Evolutionary conservation across 371 early-diverging fungal genomes (phyloP).

Genomic region (Chytridiales sp.): DNA sequence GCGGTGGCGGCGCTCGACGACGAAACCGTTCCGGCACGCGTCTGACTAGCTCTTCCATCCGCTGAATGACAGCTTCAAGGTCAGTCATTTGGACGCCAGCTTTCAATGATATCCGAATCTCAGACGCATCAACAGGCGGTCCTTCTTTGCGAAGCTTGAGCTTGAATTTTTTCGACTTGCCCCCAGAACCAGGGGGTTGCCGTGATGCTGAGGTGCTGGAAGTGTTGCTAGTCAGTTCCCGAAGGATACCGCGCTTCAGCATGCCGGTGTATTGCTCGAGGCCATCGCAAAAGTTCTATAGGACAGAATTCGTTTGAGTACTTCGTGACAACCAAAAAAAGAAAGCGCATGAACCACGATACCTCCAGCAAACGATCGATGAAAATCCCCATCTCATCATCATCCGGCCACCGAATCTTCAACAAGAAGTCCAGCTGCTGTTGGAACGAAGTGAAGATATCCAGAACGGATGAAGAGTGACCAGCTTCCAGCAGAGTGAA

Average conservation of each 20-base stretch:
- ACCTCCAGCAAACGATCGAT: constrained; percentile 25
- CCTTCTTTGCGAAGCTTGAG: constrained; percentile 29
- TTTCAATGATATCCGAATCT: constrained; percentile 27
- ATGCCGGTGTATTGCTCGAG: constrained; percentile 27
- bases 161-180: constrained; percentile 7
- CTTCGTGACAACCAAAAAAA: not conserved
- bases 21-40: constrained; percentile 9
- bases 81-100: constrained; percentile 37
- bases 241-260: constrained; percentile 16
- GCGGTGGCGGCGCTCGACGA: too few relatives aligned
- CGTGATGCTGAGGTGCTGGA: not conserved
- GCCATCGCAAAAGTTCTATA: constrained; percentile 27
- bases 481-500: constrained; percentile 13
- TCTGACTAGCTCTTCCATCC: constrained; percentile 20
- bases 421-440: constrained; percentile 45
- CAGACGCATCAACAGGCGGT: constrained; percentile 20
- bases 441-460: constrained; percentile 45
- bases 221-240: constrained; percentile 16
- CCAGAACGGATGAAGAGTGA: constrained; percentile 45
- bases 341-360: too few relatives aligned
- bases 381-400: constrained; percentile 18
- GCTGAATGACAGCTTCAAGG: constrained; percentile 22
- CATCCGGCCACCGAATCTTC: constrained; percentile 42
- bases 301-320: not conserved
- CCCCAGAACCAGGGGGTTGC: not conserved